Conservation (phyloP, 805 yeast genomes). For the Sungouiozyma intestinalis region DNA sequence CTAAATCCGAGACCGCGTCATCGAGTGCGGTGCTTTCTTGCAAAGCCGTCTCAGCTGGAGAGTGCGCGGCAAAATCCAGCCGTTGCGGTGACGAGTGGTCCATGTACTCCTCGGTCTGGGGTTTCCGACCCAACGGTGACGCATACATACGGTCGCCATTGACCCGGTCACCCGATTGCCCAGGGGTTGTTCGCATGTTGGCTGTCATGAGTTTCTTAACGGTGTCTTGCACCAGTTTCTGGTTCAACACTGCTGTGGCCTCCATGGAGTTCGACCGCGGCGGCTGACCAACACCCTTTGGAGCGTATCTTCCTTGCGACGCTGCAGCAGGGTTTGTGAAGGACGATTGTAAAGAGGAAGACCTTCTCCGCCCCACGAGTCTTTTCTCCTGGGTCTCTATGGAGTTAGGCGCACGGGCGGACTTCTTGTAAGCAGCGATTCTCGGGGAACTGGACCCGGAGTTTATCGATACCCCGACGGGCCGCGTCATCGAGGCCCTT, state of each 20-base stretch:
- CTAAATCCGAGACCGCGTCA: too few species aligned
- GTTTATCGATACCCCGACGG: not conserved
- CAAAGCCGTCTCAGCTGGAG: too few species aligned
- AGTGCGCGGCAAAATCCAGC: too few species aligned
- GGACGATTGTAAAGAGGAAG: conserved; percentile 26
- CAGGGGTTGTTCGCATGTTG: too few species aligned
- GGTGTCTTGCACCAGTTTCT: conserved; percentile 20
- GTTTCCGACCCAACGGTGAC: not conserved
- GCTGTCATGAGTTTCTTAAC: conserved; percentile 10
- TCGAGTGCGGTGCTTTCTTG: too few species aligned
- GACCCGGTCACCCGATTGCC: too few species aligned
- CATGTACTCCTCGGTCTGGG: not conserved
- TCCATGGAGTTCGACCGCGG: conserved; percentile 26
- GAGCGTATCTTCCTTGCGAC: too few species aligned
- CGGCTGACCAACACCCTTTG: conserved; percentile 1
- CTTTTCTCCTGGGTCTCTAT: not conserved
- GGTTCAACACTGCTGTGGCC: conserved; percentile 20
- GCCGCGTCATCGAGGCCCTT: conserved; percentile 13
- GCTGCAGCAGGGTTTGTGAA: conserved; percentile 1
- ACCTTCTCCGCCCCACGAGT: conserved; percentile 17
- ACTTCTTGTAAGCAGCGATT: conserved; percentile 6
- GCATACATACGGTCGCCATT: too few species aligned
- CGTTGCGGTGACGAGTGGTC: not conserved
- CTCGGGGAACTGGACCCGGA: conserved; percentile 7
- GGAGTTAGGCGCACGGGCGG: conserved; percentile 4